Percentiles rank a stretch among this genome's conserved stretches.
Evolutionary conservation across 2,329 filamentous ascomycete genomes (phyloP).

Genomic region (Aureobasidium sp.): DNA sequence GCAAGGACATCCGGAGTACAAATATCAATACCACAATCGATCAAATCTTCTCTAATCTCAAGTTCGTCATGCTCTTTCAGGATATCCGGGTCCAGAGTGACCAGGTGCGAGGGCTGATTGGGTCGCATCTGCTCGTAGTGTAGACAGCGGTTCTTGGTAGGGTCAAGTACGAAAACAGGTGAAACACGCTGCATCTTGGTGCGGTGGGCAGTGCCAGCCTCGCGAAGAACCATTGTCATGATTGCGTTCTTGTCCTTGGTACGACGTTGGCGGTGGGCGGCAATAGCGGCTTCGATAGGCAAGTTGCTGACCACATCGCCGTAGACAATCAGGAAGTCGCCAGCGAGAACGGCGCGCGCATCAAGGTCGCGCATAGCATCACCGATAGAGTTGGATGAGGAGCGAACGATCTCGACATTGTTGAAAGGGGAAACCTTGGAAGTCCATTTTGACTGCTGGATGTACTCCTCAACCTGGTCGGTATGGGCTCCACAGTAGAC

Average conservation of each 20-base stretch:
- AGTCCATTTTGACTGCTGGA: conserved; percentile 71
- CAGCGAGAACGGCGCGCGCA: conserved; percentile 71
- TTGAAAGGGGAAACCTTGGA: conserved; percentile 71
- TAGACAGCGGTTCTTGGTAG: conserved; percentile 69
- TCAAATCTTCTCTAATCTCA: conserved; percentile 76
- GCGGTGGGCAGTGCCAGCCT: conserved; percentile 66
- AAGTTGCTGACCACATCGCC: conserved; percentile 90
- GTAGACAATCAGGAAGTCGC: conserved; percentile 88
- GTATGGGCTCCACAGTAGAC: conserved; percentile 86
- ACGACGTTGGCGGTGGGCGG: conserved; percentile 71
- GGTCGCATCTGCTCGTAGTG: conserved; percentile 90
- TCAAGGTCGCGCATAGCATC: conserved; percentile 94
- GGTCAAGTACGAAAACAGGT: conserved; percentile 81
- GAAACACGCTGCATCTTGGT: conserved; percentile 68
- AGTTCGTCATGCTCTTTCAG: conserved; percentile 67
- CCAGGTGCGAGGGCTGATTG: conserved; percentile 54
- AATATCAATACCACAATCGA: conserved; percentile 94
- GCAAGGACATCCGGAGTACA: conserved; percentile 93
- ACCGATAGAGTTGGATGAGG: conserved; percentile 78
- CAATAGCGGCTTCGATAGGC: conserved; percentile 69
- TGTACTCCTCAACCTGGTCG: conserved; percentile 79
- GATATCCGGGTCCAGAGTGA: conserved; percentile 73
- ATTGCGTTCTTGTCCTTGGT: conserved; percentile 86
- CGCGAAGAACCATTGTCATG: conserved; percentile 90
- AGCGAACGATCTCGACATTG: conserved; percentile 75